Percentiles rank a stretch among this genome's conserved stretches.
Conservation (phyloP, 176 grass and related monocot species). For the Thinopyrum elongatum region DNA sequence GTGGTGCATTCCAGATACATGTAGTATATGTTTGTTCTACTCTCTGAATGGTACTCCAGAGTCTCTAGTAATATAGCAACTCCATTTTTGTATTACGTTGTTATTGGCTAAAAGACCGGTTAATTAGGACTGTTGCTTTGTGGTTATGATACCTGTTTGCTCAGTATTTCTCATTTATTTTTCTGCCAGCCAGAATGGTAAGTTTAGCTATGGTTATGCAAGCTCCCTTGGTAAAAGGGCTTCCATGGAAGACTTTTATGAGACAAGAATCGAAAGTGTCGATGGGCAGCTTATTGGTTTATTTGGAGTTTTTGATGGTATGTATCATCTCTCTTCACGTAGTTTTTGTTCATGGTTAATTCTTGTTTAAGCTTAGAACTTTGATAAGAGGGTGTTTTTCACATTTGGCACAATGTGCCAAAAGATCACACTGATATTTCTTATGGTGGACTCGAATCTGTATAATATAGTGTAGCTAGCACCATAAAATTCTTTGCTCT, state of each 20-base stretch:
- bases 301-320: slow-evolving; percentile 68
- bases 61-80: neutral
- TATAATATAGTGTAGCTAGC: neutral
- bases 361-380: neutral
- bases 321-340: slow-evolving; percentile 23
- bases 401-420: neutral
- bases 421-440: neutral
- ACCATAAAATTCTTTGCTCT: neutral
- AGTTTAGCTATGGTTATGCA: slow-evolving; percentile 63
- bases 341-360: neutral
- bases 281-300: slow-evolving; percentile 58
- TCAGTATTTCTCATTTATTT: slow-evolving; percentile 39
- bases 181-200: slow-evolving; percentile 57
- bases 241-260: slow-evolving; percentile 68
- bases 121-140: neutral
- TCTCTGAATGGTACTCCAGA: neutral
- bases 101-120: neutral
- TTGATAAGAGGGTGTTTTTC: neutral
- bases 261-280: slow-evolving; percentile 61
- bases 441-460: neutral
- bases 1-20: neutral
- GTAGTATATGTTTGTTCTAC: neutral
- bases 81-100: neutral
- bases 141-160: neutral
- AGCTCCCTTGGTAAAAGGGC: slow-evolving; percentile 61